phyloP scores from a whole-genome alignment of 345 rosid genomes.

The Murraya paniculata region DNA sequence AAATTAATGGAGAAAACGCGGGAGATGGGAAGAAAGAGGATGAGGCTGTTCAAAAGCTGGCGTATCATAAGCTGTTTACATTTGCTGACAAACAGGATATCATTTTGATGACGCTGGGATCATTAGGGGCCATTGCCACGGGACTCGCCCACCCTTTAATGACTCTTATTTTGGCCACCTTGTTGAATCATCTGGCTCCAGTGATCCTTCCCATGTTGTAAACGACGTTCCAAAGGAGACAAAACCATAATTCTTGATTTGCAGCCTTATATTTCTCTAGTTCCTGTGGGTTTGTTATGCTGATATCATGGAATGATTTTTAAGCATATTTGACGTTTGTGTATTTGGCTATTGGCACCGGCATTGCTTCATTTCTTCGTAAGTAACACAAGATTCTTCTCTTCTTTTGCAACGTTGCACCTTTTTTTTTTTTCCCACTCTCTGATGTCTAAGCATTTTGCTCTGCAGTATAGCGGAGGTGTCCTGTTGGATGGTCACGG shows the following conservation, averaged over 20 bases:
- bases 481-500: conserved; percentile 80
- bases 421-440: no score
- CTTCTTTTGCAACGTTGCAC: no score
- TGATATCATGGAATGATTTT: conserved; percentile 7
- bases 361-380: conserved; percentile 63
- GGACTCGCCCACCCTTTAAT: conserved; percentile 56
- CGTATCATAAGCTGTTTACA: conserved; percentile 55
- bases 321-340: conserved; percentile 54
- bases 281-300: no score
- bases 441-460: not conserved
- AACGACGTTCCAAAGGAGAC: conserved; percentile 48
- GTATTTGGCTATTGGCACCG: conserved; percentile 54
- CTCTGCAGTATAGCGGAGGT: conserved; percentile 51
- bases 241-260: no score
- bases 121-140: conserved; percentile 33
- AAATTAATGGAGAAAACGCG: no score
- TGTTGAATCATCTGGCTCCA: conserved; percentile 51
- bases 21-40: no score
- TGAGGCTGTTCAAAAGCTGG: conserved; percentile 20
- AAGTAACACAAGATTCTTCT: conserved; percentile 25
- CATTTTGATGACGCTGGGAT: conserved; percentile 46
- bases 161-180: conserved; percentile 55
- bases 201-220: conserved; percentile 36
- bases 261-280: no score
- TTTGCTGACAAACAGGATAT: conserved; percentile 55